phyloP scores from a whole-genome alignment of 345 rosid genomes.

The Citrus unshiu region DNA sequence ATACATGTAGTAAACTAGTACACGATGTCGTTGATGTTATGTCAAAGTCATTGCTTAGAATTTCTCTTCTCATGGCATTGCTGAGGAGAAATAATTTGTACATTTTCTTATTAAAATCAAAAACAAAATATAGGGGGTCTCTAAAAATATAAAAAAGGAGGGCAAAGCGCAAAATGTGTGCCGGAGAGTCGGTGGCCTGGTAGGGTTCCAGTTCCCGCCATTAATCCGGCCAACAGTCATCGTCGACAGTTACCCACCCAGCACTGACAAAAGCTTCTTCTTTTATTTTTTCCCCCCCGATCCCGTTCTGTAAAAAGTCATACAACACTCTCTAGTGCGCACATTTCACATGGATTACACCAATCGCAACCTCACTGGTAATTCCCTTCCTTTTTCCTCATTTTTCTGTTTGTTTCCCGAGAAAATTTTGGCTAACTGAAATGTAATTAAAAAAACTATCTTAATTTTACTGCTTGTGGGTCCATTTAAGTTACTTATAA shows the following conservation, averaged over 20 bases:
- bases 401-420: conserved; percentile 7
- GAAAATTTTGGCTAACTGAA: background rate
- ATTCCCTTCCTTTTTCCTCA: background rate
- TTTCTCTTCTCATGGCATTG: too few species aligned
- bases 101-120: background rate
- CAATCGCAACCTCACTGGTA: conserved; percentile 9
- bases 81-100: background rate
- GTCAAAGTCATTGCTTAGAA: too few species aligned
- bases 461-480: background rate
- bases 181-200: background rate
- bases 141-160: background rate
- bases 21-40: too few species aligned
- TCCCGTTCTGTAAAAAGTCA: background rate
- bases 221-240: background rate
- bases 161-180: background rate
- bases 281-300: background rate
- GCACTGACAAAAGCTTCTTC: background rate
- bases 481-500: background rate
- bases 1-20: too few species aligned
- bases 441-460: background rate
- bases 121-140: background rate
- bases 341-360: conserved; percentile 7
- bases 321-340: too few species aligned
- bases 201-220: conserved; percentile 7
- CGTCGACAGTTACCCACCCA: background rate